Evolutionary conservation across 148 eudicot species (phyloP).

Genomic region (Nepenthes mirabilis): DNA sequence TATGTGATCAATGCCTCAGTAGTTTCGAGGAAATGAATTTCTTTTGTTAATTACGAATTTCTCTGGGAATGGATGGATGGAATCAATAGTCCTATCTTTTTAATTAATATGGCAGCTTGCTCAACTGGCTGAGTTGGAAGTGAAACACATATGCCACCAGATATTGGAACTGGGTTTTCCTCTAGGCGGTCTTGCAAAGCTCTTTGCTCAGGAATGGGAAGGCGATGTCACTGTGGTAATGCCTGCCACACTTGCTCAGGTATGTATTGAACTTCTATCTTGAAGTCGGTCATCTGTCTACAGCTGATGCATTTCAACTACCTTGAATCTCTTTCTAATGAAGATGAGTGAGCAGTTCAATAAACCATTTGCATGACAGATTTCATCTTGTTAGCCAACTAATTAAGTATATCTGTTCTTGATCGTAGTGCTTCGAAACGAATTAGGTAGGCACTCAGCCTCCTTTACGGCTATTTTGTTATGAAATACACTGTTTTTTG

Average conservation of each 20-base stretch:
- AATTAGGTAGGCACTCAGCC: too few species aligned
- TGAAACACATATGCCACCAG: constrained; percentile 90
- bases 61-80: not conserved
- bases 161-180: constrained; percentile 93
- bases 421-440: too few species aligned
- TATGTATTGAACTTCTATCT: constrained; percentile 7
- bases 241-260: constrained; percentile 99
- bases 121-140: constrained; percentile 92
- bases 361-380: too few species aligned
- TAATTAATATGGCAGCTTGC: constrained; percentile 54
- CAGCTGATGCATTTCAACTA: too few species aligned
- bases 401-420: too few species aligned
- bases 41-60: not conserved
- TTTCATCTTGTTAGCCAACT: too few species aligned
- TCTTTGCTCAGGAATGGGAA: constrained; percentile 99
- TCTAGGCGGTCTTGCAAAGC: constrained; percentile 69
- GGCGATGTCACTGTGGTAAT: constrained; percentile 96
- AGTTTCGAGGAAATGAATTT: not conserved
- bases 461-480: too few species aligned
- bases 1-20: too few species aligned
- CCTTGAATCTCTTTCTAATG: too few species aligned
- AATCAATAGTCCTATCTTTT: constrained; percentile 4
- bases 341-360: too few species aligned
- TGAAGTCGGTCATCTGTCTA: too few species aligned
- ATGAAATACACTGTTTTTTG: too few species aligned